Conservation (phyloP, 1,139 yeast species). For the Nakaseomyces nivariensis region DNA sequence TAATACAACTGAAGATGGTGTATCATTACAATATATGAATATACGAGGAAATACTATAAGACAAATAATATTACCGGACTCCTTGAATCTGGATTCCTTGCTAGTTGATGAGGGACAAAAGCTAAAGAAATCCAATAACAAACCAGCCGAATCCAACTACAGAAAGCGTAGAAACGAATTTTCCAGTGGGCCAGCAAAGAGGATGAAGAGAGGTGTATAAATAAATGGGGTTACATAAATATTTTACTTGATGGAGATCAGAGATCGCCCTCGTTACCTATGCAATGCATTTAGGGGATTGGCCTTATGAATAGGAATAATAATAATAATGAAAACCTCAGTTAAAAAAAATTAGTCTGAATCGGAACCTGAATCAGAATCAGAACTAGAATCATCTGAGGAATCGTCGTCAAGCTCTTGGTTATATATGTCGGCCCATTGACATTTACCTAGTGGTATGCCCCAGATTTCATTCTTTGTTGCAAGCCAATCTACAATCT, state of each 20-base stretch:
- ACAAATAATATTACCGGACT: conserved; percentile 78
- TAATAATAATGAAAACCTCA: background rate
- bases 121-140: conserved; percentile 22
- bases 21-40: conserved; percentile 66
- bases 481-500: conserved; percentile 24
- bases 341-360: too few relatives aligned
- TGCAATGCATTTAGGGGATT: too few relatives aligned
- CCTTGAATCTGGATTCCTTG: conserved; percentile 69
- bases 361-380: background rate
- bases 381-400: conserved; percentile 10
- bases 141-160: conserved; percentile 15
- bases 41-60: conserved; percentile 87
- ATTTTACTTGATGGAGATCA: too few relatives aligned
- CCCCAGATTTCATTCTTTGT: conserved; percentile 27
- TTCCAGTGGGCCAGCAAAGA: conserved; percentile 20
- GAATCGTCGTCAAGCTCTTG: conserved; percentile 5
- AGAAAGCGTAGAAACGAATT: conserved; percentile 28
- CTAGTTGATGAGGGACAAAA: conserved; percentile 43
- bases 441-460: conserved; percentile 26
- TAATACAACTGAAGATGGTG: conserved; percentile 42
- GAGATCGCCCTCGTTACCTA: too few relatives aligned
- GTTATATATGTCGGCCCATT: conserved; percentile 19
- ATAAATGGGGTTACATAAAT: background rate
- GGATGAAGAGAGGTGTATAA: conserved; percentile 29
- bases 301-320: background rate